Conservation (phyloP, 1,284 basidiomycete genomes). For the Trichosporon ovoides region DNA sequence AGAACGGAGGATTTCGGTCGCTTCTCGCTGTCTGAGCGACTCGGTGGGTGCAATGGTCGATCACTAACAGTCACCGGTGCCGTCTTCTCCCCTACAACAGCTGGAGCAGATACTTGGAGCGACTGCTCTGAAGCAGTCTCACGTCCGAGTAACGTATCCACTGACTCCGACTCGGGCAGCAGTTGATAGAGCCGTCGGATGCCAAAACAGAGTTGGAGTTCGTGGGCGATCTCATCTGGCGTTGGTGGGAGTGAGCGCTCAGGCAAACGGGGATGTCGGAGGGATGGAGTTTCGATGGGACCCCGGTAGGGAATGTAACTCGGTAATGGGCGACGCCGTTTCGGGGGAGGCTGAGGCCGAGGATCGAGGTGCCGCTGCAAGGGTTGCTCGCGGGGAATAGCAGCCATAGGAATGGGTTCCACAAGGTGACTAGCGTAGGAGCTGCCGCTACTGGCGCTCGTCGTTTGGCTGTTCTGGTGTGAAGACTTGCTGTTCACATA, state of each 20-base stretch:
- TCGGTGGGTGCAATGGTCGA: too few relatives aligned
- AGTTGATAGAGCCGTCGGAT: background rate
- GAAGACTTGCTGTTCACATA: background rate
- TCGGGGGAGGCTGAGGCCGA: background rate
- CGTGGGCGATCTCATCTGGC: background rate
- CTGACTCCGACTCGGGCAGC: background rate
- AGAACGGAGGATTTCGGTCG: background rate
- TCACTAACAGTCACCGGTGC: too few relatives aligned
- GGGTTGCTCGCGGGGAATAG: background rate
- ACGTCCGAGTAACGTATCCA: too few relatives aligned
- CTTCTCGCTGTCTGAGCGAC: background rate
- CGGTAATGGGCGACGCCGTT: conserved; percentile 10
- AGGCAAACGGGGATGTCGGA: background rate
- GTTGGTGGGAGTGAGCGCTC: background rate
- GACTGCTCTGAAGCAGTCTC: background rate
- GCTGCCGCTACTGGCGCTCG: background rate
- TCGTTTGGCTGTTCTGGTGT: background rate
- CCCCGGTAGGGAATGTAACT: conserved; percentile 40
- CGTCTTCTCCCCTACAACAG: too few relatives aligned
- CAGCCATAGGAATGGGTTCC: background rate
- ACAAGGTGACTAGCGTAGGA: background rate
- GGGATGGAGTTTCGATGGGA: conserved; percentile 24
- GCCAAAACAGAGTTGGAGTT: background rate
- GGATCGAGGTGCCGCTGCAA: background rate
- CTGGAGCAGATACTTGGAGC: background rate